Evolutionary conservation across 2,329 filamentous ascomycete genomes (phyloP).

Genomic region (Verticillium longisporum): DNA sequence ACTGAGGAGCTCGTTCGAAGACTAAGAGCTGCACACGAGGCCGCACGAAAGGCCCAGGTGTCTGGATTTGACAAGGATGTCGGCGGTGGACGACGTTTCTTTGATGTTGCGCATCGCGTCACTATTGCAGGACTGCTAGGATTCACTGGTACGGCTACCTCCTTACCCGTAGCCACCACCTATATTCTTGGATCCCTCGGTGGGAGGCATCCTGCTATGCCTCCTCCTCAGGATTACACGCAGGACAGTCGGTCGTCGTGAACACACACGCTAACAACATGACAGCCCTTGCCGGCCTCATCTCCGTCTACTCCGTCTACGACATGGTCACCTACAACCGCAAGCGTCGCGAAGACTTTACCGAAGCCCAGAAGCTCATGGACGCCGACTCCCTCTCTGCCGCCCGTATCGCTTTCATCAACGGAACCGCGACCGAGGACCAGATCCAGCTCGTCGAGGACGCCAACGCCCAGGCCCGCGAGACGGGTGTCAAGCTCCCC

Average conservation of each 20-base stretch:
- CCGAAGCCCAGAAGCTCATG: conserved; percentile 46
- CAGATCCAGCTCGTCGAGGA: conserved; percentile 52
- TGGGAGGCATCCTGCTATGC: neutral
- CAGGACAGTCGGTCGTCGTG: neutral
- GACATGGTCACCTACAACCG: conserved; percentile 58
- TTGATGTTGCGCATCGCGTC: conserved; percentile 50
- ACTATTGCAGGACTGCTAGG: conserved; percentile 48
- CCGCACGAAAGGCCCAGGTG: conserved; percentile 53
- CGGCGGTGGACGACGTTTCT: conserved; percentile 37
- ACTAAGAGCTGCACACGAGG: conserved; percentile 59
- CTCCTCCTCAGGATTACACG: neutral
- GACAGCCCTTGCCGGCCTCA: conserved; percentile 45
- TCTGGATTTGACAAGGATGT: conserved; percentile 46
- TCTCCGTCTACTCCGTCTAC: conserved; percentile 52
- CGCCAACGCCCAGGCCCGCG: conserved; percentile 40
- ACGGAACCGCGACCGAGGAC: conserved; percentile 47
- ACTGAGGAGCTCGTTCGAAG: conserved; percentile 64
- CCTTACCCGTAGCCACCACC: no score
- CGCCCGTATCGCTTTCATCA: conserved; percentile 55
- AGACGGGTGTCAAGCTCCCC: conserved; percentile 40
- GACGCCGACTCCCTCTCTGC: conserved; percentile 47
- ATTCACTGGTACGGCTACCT: conserved; percentile 42
- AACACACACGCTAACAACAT: neutral
- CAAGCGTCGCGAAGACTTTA: conserved; percentile 51
- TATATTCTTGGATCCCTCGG: neutral